These are phyloP conservation scores for Starmera dryadoides DNA, from an alignment of 805 yeast genomes.

Conservation along the genomic window DNA sequence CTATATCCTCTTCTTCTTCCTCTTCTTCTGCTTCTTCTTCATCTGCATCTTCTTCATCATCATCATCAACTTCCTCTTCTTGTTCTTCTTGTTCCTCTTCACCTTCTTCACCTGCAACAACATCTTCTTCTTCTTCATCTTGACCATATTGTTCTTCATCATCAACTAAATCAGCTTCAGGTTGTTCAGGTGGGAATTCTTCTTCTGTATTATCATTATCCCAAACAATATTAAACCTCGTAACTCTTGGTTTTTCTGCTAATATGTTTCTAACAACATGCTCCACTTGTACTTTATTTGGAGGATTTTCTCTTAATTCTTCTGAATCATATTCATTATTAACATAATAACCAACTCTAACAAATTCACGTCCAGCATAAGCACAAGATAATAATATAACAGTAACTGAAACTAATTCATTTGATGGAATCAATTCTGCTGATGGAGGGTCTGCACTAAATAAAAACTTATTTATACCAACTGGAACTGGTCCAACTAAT, in stretches of 20 bases:
- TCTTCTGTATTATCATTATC: constrained; percentile 66
- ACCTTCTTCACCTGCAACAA: constrained; percentile 37
- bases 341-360: constrained; percentile 94
- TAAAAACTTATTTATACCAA: constrained; percentile 89
- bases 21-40: constrained; percentile 34
- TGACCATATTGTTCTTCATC: constrained; percentile 57
- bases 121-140: constrained; percentile 42
- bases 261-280: constrained; percentile 89
- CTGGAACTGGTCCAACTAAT: constrained; percentile 98
- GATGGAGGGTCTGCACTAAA: constrained; percentile 96
- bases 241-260: constrained; percentile 97
- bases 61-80: constrained; percentile 34
- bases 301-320: constrained; percentile 90
- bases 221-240: constrained; percentile 96
- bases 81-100: constrained; percentile 38
- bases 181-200: constrained; percentile 74
- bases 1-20: constrained; percentile 23
- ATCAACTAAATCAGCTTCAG: constrained; percentile 53
- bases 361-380: constrained; percentile 90
- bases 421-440: constrained; percentile 92
- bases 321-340: constrained; percentile 95
- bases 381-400: constrained; percentile 91
- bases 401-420: constrained; percentile 91
- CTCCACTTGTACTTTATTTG: constrained; percentile 86
- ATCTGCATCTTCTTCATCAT: constrained; percentile 31